Percentiles rank a stretch among this genome's conserved stretches.
Conservation (phyloP, 495 filamentous ascomycete genomes). For the Hypoxylon fragiforme region DNA sequence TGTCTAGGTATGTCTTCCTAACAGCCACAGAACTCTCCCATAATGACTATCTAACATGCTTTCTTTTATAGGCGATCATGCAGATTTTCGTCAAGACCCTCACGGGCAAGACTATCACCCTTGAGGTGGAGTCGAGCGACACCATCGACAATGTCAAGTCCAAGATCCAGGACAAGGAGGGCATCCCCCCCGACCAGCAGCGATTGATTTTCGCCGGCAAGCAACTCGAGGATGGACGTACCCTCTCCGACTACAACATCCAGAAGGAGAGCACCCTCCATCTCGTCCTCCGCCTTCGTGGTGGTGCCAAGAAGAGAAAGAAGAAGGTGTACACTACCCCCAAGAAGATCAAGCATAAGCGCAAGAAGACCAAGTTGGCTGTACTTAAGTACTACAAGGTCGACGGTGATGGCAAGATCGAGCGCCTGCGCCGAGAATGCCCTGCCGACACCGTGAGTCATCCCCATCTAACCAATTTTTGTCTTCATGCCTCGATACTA, state of each 20-base stretch:
- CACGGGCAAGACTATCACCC: constrained; percentile 99
- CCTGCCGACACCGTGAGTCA: constrained; percentile 81
- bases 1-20: constrained; percentile 59
- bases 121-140: constrained; percentile 99
- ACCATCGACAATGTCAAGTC: constrained; percentile 99
- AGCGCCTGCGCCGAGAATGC: constrained; percentile 98
- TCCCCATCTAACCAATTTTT: not conserved
- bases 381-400: constrained; percentile 99
- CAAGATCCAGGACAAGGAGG: constrained; percentile 95
- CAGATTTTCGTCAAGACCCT: constrained; percentile 99
- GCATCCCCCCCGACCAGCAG: constrained; percentile 99
- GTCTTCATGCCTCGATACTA: constrained; percentile 18
- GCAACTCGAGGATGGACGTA: constrained; percentile 99
- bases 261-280: constrained; percentile 99
- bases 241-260: constrained; percentile 99
- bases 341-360: constrained; percentile 99
- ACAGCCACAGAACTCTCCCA: too few species aligned
- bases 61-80: constrained; percentile 82
- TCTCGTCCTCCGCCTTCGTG: constrained; percentile 95
- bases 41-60: too few species aligned
- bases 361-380: constrained; percentile 99
- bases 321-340: constrained; percentile 99
- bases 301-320: constrained; percentile 99
- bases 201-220: constrained; percentile 99
- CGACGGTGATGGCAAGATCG: constrained; percentile 98